A percentile compares a stretch with the other conserved stretches of the same genome.
Conservation (phyloP, 2,329 filamentous ascomycete species). For the Pseudogymnoascus sp. region DNA sequence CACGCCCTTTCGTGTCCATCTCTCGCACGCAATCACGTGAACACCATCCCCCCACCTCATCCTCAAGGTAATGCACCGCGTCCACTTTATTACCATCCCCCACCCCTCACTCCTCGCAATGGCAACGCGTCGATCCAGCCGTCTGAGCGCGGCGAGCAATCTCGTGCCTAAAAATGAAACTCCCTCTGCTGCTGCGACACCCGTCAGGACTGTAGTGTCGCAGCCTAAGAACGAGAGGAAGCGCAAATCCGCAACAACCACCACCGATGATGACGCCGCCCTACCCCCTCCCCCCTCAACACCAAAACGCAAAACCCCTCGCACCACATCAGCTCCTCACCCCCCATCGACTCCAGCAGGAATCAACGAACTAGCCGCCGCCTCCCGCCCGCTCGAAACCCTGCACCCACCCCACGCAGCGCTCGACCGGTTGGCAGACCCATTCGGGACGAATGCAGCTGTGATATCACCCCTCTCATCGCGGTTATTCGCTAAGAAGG, state of each 20-base stretch:
- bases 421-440: conserved; percentile 48
- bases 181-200: neutral
- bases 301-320: conserved; percentile 21
- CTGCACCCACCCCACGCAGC: conserved; percentile 15
- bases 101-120: neutral
- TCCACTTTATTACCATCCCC: neutral
- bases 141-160: neutral
- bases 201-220: too few species aligned
- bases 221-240: neutral
- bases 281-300: conserved; percentile 15
- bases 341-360: conserved; percentile 38
- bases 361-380: neutral
- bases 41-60: neutral
- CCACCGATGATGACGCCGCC: neutral
- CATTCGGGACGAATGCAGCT: conserved; percentile 57
- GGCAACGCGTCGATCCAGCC: conserved; percentile 1
- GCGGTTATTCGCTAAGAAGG: conserved; percentile 47
- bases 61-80: neutral
- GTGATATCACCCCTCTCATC: conserved; percentile 65
- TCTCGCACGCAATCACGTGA: neutral
- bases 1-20: neutral
- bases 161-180: neutral
- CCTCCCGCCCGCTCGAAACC: neutral
- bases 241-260: neutral
- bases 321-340: conserved; percentile 25